Base-by-base conservation (phyloP, 108 stramenopile genomes). In the Cyclotella kingstonii region DNA sequence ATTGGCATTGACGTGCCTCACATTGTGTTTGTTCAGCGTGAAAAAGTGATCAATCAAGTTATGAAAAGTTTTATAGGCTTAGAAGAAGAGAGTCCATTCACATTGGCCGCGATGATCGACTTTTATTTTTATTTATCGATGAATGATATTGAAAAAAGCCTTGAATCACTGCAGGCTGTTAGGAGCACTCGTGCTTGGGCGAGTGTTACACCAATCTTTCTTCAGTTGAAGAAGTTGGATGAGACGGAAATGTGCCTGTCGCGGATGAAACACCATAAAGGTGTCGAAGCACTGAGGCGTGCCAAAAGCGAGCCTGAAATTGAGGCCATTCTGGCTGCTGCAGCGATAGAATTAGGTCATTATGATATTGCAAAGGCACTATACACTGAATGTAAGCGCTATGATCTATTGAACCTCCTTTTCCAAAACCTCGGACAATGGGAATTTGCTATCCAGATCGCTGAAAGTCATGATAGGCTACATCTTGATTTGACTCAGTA, bases 191-290 rank as follows among this genome's bases (percentile, higher is more conserved):
- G 57, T 14, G 84, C 84, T 4, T 89, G 87, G 87, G 68, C 64
- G 41, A 86, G 84, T 61, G 82, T 89, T 78, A 83, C 85, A 2
- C 83, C 82, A 46, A 86, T 83, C 73, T 89, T 84, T 48, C 83
- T 89, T 27, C 78, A 83, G 68, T 80, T 77, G 27, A 79, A 54
- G 70, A 71, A 83, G 6, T 71, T 89, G 7, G 87, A 89, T 36
- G 80, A 86, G n/a, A 80, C 83, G n/a, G 83, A 86, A 62, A 55
- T 85, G 22, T 89, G 87, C 67, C 64, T 89, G 9, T 70, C 73
- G 18, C 78, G 84, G 48, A 85, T 83, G 82, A 83, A 81, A 11
- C 76, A 81, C 53, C 65, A 59, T 0, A 56, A 84, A 5, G 85
- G 87, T 8, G 62, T 79, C 2, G 76, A 59, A 6, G 84, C 82